Base-by-base conservation (phyloP, 192 early-diverging fungal species). In the Linnemannia zychae region DNA sequence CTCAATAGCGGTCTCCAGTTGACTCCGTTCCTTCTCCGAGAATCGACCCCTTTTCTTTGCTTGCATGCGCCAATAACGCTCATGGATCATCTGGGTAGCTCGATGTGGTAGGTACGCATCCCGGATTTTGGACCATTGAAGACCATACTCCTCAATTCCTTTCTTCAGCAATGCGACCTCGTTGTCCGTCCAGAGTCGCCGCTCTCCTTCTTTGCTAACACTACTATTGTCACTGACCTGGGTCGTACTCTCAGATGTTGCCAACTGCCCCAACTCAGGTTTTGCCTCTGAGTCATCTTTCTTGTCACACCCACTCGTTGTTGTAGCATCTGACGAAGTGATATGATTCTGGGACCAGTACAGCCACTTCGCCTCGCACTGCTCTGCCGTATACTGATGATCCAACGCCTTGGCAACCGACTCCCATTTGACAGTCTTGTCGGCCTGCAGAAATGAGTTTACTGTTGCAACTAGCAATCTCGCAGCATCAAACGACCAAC, bases 1-100 rank as follows among this genome's bases (percentile, higher is more conserved):
- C 74, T 79, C 73, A 31, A 85, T 79, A 12, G 78, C 83, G 1
- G 63, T 60, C 70, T 79, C 83, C 1, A 85, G 67, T 24, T 76
- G 70, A 68, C 69, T 76, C 2, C 77, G 67, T 22, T 85, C 83
- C 49, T 72, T 46, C 44, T 71, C 83, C 15, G 67, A 53, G 24
- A 85, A 85, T 22, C 63, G 72, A 0, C 83, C 83, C 34, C 33
- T 67, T 57, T 85, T 85, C 49, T 75, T 85, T n/a, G 69, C 48
- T 33, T 76, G 83, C 52, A 31, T 75, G 16, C 83, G 68, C 73
- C 74, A 68, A 28, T 79, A 79, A 1, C 83, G 83, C 28, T 85
- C 83, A 38, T 72, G 66, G 6, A 85, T 7, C 83, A 71, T 73
- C 31, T 79, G 77, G n/a, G 18, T 76, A 15, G 83, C 67, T 57